Percentiles rank a stretch among this genome's conserved stretches.
Conservation (phyloP, 2,329 filamentous ascomycete species). For the Microdochium nivale region DNA sequence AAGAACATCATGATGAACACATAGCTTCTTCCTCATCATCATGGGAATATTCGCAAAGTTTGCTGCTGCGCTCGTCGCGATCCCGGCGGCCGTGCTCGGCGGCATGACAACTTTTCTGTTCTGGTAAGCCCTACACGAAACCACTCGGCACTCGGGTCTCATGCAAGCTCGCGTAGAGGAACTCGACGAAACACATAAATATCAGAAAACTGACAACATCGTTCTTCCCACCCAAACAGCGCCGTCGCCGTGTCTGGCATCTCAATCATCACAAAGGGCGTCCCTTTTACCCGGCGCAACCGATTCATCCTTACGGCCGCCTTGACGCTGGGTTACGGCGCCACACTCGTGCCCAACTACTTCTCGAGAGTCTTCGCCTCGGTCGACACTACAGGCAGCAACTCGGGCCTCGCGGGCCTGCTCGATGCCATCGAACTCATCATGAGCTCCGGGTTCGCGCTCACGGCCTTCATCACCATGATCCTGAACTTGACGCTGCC, state of each 20-base stretch:
- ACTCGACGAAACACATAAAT: not conserved
- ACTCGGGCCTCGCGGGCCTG: conserved; percentile 62
- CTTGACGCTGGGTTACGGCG: conserved; percentile 64
- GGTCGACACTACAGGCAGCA: conserved; percentile 41
- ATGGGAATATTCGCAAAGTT: conserved; percentile 83
- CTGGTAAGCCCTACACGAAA: not conserved
- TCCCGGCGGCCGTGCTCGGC: conserved; percentile 57
- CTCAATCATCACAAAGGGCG: conserved; percentile 60
- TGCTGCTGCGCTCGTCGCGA: conserved; percentile 68
- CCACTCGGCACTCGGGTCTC: not conserved
- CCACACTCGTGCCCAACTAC: conserved; percentile 58
- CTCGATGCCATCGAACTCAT: conserved; percentile 65
- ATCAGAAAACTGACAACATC: not conserved
- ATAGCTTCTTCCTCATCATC: conserved; percentile 64
- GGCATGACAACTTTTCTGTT: conserved; percentile 75
- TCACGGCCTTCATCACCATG: conserved; percentile 66
- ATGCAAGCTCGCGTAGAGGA: not conserved
- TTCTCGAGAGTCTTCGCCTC: conserved; percentile 69
- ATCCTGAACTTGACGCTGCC: conserved; percentile 65
- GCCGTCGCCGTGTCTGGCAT: conserved; percentile 67
- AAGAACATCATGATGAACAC: not conserved
- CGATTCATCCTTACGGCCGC: conserved; percentile 74
- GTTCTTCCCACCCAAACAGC: not conserved
- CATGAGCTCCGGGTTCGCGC: conserved; percentile 66
- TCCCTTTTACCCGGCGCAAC: conserved; percentile 69